Percentiles rank a stretch among this genome's conserved stretches.
Conservation (phyloP, 441 rosid genomes). For the Brassica hybrid region DNA sequence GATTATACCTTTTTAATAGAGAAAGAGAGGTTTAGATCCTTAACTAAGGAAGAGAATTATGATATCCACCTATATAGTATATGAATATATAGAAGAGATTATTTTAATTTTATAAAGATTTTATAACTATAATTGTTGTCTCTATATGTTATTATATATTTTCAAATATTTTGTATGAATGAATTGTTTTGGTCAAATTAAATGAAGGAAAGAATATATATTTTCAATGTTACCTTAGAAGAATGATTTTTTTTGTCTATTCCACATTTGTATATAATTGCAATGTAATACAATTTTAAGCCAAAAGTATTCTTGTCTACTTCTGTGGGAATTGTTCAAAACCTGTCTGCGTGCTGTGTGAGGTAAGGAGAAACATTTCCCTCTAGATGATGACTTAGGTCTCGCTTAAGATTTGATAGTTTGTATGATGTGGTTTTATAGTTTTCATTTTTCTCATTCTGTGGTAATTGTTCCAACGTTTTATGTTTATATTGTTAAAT, state of each 20-base stretch:
- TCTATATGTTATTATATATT: background rate
- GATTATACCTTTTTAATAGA: no score
- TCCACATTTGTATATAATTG: background rate
- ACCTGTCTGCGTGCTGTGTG: background rate
- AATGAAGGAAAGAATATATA: background rate
- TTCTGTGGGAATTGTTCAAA: background rate
- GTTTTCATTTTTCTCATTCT: background rate
- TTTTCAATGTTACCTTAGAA: background rate
- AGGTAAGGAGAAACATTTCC: background rate
- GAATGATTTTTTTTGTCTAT: background rate
- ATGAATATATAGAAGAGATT: background rate
- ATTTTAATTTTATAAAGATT: background rate
- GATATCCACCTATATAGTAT: background rate
- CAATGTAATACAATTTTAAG: background rate
- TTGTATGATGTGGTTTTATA: background rate
- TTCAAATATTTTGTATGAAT: background rate
- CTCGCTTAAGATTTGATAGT: background rate
- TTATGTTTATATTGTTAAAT: background rate
- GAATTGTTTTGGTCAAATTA: background rate
- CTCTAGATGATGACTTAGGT: background rate
- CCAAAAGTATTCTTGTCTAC: slow-evolving; percentile 1
- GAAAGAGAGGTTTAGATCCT: background rate
- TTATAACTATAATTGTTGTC: background rate
- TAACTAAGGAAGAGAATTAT: background rate
- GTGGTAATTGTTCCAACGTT: background rate